A percentile compares a stretch with the other conserved stretches of the same genome.
These are phyloP conservation scores for Trichosporon faecale DNA, from an alignment of 1,284 basidiomycete species.

Conservation along the genomic window DNA sequence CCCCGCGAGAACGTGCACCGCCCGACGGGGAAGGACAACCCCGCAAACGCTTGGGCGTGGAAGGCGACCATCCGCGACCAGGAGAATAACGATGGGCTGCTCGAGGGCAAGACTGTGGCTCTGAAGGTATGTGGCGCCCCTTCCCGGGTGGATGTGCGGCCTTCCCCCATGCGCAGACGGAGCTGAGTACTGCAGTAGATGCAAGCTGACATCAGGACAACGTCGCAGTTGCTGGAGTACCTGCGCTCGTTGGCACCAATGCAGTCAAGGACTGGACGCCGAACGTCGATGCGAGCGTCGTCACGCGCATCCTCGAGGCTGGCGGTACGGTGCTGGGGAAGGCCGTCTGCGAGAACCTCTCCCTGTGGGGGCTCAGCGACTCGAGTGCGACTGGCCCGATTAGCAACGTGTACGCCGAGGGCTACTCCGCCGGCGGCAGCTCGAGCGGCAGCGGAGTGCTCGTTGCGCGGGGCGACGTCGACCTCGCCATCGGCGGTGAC, in stretches of 20 bases:
- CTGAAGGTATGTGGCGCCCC: constrained; percentile 28
- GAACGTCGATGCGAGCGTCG: constrained; percentile 54
- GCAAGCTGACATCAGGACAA: constrained; percentile 27
- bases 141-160: background rate
- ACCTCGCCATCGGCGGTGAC: constrained; percentile 58
- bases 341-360: constrained; percentile 50
- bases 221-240: constrained; percentile 34
- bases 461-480: constrained; percentile 53
- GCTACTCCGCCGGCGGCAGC: constrained; percentile 56
- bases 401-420: constrained; percentile 55
- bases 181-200: background rate
- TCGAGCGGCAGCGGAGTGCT: constrained; percentile 56
- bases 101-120: constrained; percentile 36
- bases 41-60: constrained; percentile 38
- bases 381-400: constrained; percentile 42
- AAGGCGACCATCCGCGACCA: constrained; percentile 21
- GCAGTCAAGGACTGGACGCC: constrained; percentile 34
- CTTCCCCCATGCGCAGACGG: background rate
- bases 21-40: constrained; percentile 28
- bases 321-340: constrained; percentile 55
- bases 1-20: constrained; percentile 29
- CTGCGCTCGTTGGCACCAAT: constrained; percentile 37
- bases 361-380: constrained; percentile 30
- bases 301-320: constrained; percentile 55
- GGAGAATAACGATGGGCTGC: constrained; percentile 15